Conservation (phyloP, 1,139 yeast species). For the Meyerozyma carpophila region DNA sequence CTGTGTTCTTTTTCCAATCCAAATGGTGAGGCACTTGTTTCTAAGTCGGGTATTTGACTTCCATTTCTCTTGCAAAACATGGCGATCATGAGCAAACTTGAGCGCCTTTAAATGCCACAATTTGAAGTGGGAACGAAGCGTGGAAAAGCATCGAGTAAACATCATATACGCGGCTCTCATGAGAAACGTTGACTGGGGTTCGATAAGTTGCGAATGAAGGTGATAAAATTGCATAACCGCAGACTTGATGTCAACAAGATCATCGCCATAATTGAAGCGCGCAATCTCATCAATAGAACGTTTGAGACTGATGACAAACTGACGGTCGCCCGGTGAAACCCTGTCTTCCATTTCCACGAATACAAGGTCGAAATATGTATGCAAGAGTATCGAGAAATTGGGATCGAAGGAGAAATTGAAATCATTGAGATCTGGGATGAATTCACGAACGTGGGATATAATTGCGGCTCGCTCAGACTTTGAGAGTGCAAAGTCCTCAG, state of each 20-base stretch:
- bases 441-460: neutral
- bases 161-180: conserved; percentile 25
- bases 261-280: conserved; percentile 24
- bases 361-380: conserved; percentile 17
- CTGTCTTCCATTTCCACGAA: conserved; percentile 16
- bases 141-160: conserved; percentile 4
- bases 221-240: conserved; percentile 18
- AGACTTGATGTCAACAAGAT: conserved; percentile 16
- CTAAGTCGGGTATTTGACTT: conserved; percentile 12
- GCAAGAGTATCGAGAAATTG: conserved; percentile 18
- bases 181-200: conserved; percentile 15
- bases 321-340: conserved; percentile 16
- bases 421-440: conserved; percentile 13
- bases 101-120: conserved; percentile 14
- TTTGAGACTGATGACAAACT: conserved; percentile 20
- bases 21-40: neutral
- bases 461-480: neutral
- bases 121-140: conserved; percentile 6
- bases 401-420: conserved; percentile 22
- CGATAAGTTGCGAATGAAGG: conserved; percentile 15
- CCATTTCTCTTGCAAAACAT: conserved; percentile 6
- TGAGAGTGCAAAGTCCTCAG: neutral
- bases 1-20: neutral
- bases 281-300: conserved; percentile 18
- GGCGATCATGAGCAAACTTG: conserved; percentile 5